Conservation (phyloP, 1,139 yeast species). For the Hyphopichia wangnamkhiaoensis region DNA sequence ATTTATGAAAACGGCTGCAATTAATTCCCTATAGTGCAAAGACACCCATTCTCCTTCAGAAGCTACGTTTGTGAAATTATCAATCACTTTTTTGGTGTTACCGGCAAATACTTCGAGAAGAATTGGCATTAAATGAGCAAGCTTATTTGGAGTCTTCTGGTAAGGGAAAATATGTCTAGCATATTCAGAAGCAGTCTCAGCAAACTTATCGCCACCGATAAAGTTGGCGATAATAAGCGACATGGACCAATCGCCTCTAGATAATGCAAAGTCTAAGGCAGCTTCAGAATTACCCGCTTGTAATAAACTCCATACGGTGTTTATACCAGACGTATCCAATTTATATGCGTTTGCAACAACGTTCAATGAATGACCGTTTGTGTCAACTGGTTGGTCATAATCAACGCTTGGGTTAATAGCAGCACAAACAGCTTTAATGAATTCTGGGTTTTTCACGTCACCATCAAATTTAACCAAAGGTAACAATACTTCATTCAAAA, state of each 20-base stretch:
- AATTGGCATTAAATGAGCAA: slow-evolving; percentile 57
- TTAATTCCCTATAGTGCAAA: slow-evolving; percentile 52
- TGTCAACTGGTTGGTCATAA: too few species aligned
- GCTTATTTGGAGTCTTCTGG: slow-evolving; percentile 44
- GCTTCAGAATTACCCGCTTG: slow-evolving; percentile 66
- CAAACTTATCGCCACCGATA: slow-evolving; percentile 63
- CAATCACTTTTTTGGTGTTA: slow-evolving; percentile 54
- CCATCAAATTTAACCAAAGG: slow-evolving; percentile 32
- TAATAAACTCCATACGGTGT: slow-evolving; percentile 37
- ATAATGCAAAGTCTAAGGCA: slow-evolving; percentile 65
- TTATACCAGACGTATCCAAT: slow-evolving; percentile 39
- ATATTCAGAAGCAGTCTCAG: slow-evolving; percentile 52
- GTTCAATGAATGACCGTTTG: slow-evolving; percentile 17
- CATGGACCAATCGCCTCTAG: slow-evolving; percentile 74
- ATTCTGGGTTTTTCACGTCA: slow-evolving; percentile 25
- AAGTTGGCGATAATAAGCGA: slow-evolving; percentile 72
- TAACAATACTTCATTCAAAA: slow-evolving; percentile 32
- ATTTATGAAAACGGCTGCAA: slow-evolving; percentile 46
- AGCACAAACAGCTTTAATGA: slow-evolving; percentile 27
- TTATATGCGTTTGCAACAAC: slow-evolving; percentile 33
- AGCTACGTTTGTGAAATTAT: slow-evolving; percentile 43
- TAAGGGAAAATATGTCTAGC: slow-evolving; percentile 39
- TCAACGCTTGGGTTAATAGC: slow-evolving; percentile 37
- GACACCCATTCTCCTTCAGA: slow-evolving; percentile 52
- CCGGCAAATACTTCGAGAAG: slow-evolving; percentile 69